Evolutionary conservation across 257 asterid genomes (phyloP).

Genomic region (Solanum chmielewskii): DNA sequence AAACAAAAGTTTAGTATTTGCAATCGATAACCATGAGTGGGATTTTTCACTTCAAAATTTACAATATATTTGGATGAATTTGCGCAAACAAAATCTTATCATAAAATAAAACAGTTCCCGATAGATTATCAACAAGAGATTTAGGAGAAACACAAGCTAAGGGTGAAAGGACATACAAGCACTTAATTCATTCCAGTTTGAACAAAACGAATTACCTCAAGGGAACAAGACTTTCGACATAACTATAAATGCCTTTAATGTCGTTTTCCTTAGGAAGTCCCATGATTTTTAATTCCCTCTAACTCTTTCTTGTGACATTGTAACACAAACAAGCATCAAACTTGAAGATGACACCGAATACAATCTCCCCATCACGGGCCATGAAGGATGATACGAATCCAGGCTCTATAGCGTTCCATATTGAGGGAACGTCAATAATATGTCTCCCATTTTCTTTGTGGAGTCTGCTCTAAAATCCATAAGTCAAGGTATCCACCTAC

Average conservation of each 20-base stretch:
- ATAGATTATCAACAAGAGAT: no score
- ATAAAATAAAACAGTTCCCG: no score
- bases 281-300: not conserved
- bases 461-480: not conserved
- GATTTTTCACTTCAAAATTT: no score
- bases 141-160: no score
- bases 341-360: not conserved
- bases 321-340: not conserved
- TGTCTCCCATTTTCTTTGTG: not conserved
- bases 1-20: no score
- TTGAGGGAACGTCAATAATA: not conserved
- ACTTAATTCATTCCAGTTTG: not conserved
- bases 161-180: no score
- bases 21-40: no score
- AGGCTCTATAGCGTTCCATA: not conserved
- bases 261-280: not conserved
- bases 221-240: not conserved
- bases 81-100: no score
- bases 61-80: no score
- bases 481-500: not conserved
- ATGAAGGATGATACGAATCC: not conserved
- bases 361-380: not conserved
- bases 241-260: not conserved
- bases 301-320: not conserved
- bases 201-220: not conserved